These are phyloP conservation scores for Botrytis galanthina DNA, from an alignment of 2,329 filamentous ascomycete genomes.

Conservation along the genomic window DNA sequence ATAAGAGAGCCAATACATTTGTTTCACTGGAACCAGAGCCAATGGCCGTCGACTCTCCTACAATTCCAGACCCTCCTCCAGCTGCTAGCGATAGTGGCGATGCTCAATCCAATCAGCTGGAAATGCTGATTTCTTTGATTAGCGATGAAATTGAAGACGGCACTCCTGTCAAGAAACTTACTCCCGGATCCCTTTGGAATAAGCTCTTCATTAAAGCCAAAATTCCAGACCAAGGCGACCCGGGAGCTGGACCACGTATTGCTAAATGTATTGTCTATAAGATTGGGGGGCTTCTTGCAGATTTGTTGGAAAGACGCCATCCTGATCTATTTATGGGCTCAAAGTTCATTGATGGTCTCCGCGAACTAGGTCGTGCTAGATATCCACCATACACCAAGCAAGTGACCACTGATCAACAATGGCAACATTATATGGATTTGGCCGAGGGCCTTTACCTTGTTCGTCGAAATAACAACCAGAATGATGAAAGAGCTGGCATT, in stretches of 20 bases:
- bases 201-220: background rate
- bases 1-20: background rate
- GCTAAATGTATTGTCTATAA: constrained; percentile 17
- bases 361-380: background rate
- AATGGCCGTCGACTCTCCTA: background rate
- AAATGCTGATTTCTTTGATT: constrained; percentile 3
- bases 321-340: background rate
- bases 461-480: constrained; percentile 6
- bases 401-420: background rate
- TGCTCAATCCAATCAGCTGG: background rate
- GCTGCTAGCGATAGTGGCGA: background rate
- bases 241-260: constrained; percentile 8
- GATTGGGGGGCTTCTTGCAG: constrained; percentile 3
- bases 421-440: constrained; percentile 3
- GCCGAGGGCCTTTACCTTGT: constrained; percentile 8
- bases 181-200: background rate
- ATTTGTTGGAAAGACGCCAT: constrained; percentile 2
- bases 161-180: constrained; percentile 11
- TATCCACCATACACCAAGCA: constrained; percentile 11
- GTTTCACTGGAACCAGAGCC: background rate
- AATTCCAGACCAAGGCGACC: constrained; percentile 1
- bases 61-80: background rate
- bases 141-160: background rate
- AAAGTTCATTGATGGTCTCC: background rate
- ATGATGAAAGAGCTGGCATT: background rate